These are phyloP conservation scores for Mikania micrantha DNA, from an alignment of 129 eudicot genomes.

Conservation along the genomic window DNA sequence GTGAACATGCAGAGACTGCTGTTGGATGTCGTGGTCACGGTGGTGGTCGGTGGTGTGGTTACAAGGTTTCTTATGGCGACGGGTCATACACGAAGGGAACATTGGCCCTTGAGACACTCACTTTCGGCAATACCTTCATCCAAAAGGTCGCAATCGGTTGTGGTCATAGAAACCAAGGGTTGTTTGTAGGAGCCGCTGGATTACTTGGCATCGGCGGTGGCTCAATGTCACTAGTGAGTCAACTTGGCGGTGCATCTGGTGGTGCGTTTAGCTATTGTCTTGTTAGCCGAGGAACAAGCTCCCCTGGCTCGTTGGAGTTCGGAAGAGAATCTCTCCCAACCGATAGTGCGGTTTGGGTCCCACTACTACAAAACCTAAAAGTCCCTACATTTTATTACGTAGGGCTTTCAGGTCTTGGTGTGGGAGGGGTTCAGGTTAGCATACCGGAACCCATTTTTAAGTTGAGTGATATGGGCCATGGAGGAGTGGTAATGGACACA, in stretches of 20 bases:
- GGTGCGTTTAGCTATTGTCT: conserved; percentile 84
- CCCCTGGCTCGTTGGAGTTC: conserved; percentile 65
- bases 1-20: conserved; percentile 58
- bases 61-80: conserved; percentile 69
- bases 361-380: conserved; percentile 41
- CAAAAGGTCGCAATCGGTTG: conserved; percentile 83
- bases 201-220: conserved; percentile 83
- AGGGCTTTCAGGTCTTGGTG: conserved; percentile 77
- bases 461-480: conserved; percentile 49
- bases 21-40: conserved; percentile 61
- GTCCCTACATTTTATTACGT: conserved; percentile 76
- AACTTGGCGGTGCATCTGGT: conserved; percentile 62
- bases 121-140: conserved; percentile 41
- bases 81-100: conserved; percentile 86
- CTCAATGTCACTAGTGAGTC: conserved; percentile 81
- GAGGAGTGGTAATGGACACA: conserved; percentile 90
- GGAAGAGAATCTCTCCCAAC: conserved; percentile 68
- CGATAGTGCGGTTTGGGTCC: conserved; percentile 77
- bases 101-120: conserved; percentile 64
- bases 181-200: conserved; percentile 86
- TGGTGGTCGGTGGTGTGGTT: conserved; percentile 57
- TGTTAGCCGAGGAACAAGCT: conserved; percentile 60
- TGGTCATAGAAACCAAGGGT: conserved; percentile 76
- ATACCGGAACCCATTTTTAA: conserved; percentile 47
- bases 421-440: conserved; percentile 65